These are phyloP conservation scores for Colletotrichum kahawae DNA, from an alignment of 2,329 filamentous ascomycete species.

Conservation along the genomic window DNA sequence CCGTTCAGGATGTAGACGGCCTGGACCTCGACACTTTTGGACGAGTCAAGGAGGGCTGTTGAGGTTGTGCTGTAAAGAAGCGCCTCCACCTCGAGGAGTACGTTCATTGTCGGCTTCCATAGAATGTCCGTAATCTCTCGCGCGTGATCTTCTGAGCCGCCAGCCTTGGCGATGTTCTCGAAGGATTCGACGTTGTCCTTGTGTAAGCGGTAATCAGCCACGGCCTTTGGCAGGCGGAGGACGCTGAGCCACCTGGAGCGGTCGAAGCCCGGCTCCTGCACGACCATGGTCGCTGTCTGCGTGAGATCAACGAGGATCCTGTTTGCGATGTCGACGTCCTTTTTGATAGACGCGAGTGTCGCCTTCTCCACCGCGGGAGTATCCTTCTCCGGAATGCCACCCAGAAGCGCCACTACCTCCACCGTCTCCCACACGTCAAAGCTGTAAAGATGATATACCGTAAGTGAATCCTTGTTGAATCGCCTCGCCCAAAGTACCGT, in stretches of 20 bases:
- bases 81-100: conserved; percentile 29
- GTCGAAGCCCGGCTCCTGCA: conserved; percentile 15
- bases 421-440: neutral
- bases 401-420: conserved; percentile 24
- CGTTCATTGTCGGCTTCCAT: conserved; percentile 35
- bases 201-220: neutral
- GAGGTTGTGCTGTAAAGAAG: neutral
- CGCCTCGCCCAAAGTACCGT: conserved; percentile 32
- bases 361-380: neutral
- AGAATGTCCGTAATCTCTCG: conserved; percentile 17
- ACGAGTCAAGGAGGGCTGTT: conserved; percentile 10
- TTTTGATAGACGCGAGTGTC: neutral
- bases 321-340: neutral
- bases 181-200: neutral
- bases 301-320: conserved; percentile 15
- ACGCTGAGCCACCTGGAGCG: neutral
- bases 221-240: neutral
- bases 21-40: conserved; percentile 1
- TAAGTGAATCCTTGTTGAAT: conserved; percentile 31
- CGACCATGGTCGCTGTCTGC: neutral
- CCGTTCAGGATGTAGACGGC: conserved; percentile 20
- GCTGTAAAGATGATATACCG: conserved; percentile 22
- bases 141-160: neutral
- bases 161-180: neutral
- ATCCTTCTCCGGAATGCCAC: neutral